A percentile compares a stretch with the other conserved stretches of the same genome.
These are phyloP conservation scores for Lasiodiplodia sp. DNA, from an alignment of 2,329 filamentous ascomycete genomes.

Conservation along the genomic window DNA sequence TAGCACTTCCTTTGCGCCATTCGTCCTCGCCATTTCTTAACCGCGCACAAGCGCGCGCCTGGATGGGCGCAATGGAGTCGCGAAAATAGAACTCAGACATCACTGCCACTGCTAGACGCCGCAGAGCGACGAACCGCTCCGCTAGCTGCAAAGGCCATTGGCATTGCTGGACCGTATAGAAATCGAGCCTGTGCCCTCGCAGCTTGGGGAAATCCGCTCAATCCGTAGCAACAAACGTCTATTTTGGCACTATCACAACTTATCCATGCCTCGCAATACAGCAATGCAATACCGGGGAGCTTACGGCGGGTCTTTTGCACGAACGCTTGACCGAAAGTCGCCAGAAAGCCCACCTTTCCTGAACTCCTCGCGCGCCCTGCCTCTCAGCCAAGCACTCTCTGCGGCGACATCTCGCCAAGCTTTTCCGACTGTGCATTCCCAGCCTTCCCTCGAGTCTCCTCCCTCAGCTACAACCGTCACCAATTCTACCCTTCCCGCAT, in stretches of 20 bases:
- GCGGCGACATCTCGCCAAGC: not conserved
- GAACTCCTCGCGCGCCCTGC: not conserved
- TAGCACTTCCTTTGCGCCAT: not conserved
- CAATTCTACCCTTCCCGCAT: not conserved
- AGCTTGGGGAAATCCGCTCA: not conserved
- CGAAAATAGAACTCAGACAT: not conserved
- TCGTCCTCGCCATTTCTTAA: not conserved
- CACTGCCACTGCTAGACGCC: too few species aligned
- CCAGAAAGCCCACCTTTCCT: not conserved
- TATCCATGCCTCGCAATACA: not conserved
- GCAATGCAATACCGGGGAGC: not conserved
- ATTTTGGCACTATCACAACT: not conserved
- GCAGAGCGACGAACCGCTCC: not conserved
- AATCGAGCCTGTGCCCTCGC: not conserved
- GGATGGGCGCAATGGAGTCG: not conserved
- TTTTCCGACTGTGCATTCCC: not conserved
- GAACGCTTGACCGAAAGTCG: not conserved
- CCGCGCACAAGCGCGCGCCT: not conserved
- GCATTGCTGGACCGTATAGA: not conserved
- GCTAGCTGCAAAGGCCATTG: not conserved
- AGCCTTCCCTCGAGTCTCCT: not conserved
- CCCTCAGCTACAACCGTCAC: not conserved
- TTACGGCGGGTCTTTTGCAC: not conserved
- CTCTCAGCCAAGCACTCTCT: not conserved
- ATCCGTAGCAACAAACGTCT: not conserved